These are phyloP conservation scores for Sordariomycetes sp. DNA, from an alignment of 2,329 filamentous ascomycete genomes.

Conservation along the genomic window DNA sequence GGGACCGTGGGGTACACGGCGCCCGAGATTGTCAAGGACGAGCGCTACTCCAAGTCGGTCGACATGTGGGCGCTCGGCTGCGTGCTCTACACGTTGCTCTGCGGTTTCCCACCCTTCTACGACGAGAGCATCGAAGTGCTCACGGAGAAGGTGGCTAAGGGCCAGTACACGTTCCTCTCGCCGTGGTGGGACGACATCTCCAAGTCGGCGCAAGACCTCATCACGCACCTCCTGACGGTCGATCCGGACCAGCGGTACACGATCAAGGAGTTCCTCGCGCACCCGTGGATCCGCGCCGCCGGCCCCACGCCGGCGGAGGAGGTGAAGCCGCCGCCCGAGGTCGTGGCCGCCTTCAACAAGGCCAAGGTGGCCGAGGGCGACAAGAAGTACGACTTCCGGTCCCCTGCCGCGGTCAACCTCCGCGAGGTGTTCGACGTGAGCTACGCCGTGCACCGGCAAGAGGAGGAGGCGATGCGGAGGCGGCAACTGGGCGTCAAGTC, in stretches of 20 bases:
- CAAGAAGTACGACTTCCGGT: slow-evolving; percentile 81
- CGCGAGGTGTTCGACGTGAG: slow-evolving; percentile 96
- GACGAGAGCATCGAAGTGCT: slow-evolving; percentile 95
- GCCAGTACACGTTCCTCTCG: slow-evolving; percentile 93
- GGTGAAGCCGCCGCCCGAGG: slow-evolving; percentile 32
- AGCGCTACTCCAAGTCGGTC: slow-evolving; percentile 95
- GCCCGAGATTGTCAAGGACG: slow-evolving; percentile 97
- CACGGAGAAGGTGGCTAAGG: slow-evolving; percentile 92
- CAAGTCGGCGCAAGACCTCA: slow-evolving; percentile 83
- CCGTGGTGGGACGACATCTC: slow-evolving; percentile 99
- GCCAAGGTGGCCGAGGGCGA: slow-evolving; percentile 40
- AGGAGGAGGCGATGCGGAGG: slow-evolving; percentile 85
- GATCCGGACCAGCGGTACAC: slow-evolving; percentile 92
- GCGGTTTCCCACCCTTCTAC: slow-evolving; percentile 96
- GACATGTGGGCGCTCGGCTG: slow-evolving; percentile 99
- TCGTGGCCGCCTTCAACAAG: slow-evolving; percentile 37
- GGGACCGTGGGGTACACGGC: slow-evolving; percentile 97
- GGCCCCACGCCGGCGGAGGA: slow-evolving; percentile 44
- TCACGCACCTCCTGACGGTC: slow-evolving; percentile 85
- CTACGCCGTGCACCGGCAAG: slow-evolving; percentile 94
- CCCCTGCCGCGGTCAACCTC: slow-evolving; percentile 85
- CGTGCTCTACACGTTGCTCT: slow-evolving; percentile 91
- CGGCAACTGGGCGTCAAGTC: slow-evolving; percentile 67
- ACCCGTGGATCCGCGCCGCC: slow-evolving; percentile 78
- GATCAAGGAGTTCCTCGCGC: slow-evolving; percentile 83